phyloP scores from a whole-genome alignment of 1,284 basidiomycete species.

The Erythrobasidium hasegawianum region DNA sequence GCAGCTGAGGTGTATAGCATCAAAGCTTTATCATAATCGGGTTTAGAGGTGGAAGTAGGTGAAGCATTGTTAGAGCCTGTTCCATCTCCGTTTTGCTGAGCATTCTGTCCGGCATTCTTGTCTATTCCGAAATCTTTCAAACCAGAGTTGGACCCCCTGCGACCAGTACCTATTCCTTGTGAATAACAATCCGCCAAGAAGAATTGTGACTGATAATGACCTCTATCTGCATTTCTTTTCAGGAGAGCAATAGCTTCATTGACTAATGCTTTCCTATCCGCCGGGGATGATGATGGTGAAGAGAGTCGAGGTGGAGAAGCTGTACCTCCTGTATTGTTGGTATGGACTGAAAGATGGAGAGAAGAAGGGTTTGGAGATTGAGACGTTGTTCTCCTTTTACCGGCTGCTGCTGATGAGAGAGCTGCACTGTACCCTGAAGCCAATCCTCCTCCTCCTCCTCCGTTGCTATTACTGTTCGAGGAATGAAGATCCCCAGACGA shows the following conservation, averaged over 20 bases:
- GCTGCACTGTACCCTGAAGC: background rate
- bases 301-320: background rate
- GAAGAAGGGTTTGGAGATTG: background rate
- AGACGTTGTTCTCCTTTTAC: background rate
- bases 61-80: background rate
- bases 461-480: background rate
- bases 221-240: slow-evolving; percentile 85
- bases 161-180: slow-evolving; percentile 85
- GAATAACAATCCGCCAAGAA: slow-evolving; percentile 97
- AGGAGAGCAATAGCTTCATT: slow-evolving; percentile 80
- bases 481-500: slow-evolving; percentile 26
- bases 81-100: background rate
- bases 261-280: slow-evolving; percentile 67
- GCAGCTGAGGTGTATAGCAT: slow-evolving; percentile 93
- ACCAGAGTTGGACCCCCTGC: background rate
- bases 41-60: slow-evolving; percentile 52
- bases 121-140: background rate
- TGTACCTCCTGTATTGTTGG: background rate
- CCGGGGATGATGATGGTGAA: background rate
- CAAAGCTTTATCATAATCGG: slow-evolving; percentile 96
- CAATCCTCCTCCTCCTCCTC: background rate
- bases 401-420: background rate
- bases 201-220: slow-evolving; percentile 91
- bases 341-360: background rate
- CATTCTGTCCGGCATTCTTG: background rate